Percentiles rank a stretch among this genome's conserved stretches.
Conservation (phyloP, 345 rosid species). For the Lepidium sativum region DNA sequence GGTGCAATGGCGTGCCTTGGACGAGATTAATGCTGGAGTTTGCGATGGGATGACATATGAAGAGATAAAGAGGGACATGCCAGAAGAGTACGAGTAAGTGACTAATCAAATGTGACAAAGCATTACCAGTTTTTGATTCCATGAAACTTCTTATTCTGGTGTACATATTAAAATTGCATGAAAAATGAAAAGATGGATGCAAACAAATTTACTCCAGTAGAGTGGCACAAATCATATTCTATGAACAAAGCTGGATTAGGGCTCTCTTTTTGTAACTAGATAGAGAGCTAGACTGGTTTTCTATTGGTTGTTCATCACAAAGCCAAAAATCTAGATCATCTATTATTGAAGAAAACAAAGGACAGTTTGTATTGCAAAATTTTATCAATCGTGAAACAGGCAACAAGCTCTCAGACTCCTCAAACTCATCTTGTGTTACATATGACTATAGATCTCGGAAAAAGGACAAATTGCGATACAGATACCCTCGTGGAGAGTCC, state of each 20-base stretch:
- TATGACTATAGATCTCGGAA: constrained; percentile 52
- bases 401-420: neutral
- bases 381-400: neutral
- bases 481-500: constrained; percentile 99
- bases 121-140: neutral
- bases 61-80: constrained; percentile 88
- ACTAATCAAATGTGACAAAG: neutral
- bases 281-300: neutral
- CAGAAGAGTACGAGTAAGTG: constrained; percentile 93
- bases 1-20: constrained; percentile 99
- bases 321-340: neutral
- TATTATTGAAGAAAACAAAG: neutral
- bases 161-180: neutral
- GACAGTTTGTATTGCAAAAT: neutral
- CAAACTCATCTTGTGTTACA: constrained; percentile 9
- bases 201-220: neutral
- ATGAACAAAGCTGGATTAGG: neutral
- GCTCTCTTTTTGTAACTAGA: neutral
- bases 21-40: constrained; percentile 97
- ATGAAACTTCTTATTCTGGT: neutral
- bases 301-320: neutral
- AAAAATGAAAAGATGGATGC: neutral
- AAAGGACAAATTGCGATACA: constrained; percentile 87
- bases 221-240: neutral
- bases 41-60: constrained; percentile 99